Conservation (phyloP, 768 basidiomycete genomes). For the Lactarius sp. region DNA sequence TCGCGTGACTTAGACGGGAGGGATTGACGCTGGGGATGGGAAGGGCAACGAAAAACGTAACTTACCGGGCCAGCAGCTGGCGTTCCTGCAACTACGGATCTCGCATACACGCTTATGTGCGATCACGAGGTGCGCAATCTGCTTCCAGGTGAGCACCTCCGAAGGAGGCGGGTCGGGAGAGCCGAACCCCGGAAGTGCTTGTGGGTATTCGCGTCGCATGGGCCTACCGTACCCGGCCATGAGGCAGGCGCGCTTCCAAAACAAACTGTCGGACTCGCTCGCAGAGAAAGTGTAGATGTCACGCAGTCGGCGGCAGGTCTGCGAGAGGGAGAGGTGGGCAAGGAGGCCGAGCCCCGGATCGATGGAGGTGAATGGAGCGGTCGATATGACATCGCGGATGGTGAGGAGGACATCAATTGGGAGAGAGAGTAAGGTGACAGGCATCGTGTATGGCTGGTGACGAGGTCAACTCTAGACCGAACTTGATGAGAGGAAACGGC, state of each 20-base stretch:
- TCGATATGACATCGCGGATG: constrained; percentile 25
- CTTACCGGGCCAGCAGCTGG: constrained; percentile 23
- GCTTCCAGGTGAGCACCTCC: constrained; percentile 22
- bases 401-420: constrained; percentile 25
- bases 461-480: not conserved
- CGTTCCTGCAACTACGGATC: constrained; percentile 26
- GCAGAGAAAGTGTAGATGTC: constrained; percentile 21
- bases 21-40: not conserved
- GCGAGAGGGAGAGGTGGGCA: constrained; percentile 24
- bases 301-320: constrained; percentile 18
- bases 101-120: constrained; percentile 23
- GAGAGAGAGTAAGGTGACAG: constrained; percentile 19
- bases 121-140: constrained; percentile 20
- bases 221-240: constrained; percentile 24
- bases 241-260: constrained; percentile 24
- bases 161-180: not conserved
- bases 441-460: not conserved
- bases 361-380: constrained; percentile 7
- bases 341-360: constrained; percentile 21
- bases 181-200: constrained; percentile 7
- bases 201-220: constrained; percentile 23
- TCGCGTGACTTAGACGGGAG: not conserved
- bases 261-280: constrained; percentile 16
- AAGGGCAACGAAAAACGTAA: constrained; percentile 4
- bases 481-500: not conserved